Percentiles rank a stretch among this genome's conserved stretches.
phyloP scores from a whole-genome alignment of 768 basidiomycete genomes.

The Pulveroboletus ravenelii region DNA sequence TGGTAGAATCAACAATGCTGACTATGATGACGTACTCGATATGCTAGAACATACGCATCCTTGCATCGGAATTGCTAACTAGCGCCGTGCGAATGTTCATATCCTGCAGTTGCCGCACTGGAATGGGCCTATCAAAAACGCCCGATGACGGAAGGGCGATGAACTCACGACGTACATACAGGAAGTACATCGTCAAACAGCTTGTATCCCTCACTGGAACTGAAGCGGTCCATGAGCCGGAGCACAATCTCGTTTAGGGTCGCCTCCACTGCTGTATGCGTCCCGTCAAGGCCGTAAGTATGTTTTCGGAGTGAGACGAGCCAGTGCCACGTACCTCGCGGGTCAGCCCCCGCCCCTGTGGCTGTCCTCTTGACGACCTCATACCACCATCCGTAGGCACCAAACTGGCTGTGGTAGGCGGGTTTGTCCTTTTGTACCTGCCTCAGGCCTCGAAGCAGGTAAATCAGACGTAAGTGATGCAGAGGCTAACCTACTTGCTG shows the following conservation, averaged over 20 bases:
- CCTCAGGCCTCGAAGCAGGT: constrained; percentile 36
- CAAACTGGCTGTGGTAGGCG: constrained; percentile 43
- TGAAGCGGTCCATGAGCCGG: constrained; percentile 61
- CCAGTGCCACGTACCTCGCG: constrained; percentile 38
- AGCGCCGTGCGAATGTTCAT: constrained; percentile 51
- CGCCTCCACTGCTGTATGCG: constrained; percentile 45
- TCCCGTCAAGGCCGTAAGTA: constrained; percentile 8
- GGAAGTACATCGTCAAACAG: constrained; percentile 50
- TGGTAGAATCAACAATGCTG: not conserved
- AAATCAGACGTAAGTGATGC: not conserved
- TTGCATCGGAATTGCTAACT: constrained; percentile 67
- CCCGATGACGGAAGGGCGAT: not conserved
- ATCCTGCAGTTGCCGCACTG: constrained; percentile 45
- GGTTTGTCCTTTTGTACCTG: constrained; percentile 57
- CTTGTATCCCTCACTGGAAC: constrained; percentile 64
- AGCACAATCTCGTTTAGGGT: constrained; percentile 55
- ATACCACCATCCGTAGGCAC: constrained; percentile 66
- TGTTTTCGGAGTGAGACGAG: constrained; percentile 17
- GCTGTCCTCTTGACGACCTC: constrained; percentile 74
- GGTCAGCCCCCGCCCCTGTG: constrained; percentile 66
- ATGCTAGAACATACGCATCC: constrained; percentile 53
- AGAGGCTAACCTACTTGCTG: constrained; percentile 38
- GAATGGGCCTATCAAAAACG: constrained; percentile 1
- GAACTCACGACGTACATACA: constrained; percentile 35
- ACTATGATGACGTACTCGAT: not conserved